These are phyloP conservation scores for Boeremia lycopersici DNA, from an alignment of 2,329 filamentous ascomycete species.

Conservation along the genomic window DNA sequence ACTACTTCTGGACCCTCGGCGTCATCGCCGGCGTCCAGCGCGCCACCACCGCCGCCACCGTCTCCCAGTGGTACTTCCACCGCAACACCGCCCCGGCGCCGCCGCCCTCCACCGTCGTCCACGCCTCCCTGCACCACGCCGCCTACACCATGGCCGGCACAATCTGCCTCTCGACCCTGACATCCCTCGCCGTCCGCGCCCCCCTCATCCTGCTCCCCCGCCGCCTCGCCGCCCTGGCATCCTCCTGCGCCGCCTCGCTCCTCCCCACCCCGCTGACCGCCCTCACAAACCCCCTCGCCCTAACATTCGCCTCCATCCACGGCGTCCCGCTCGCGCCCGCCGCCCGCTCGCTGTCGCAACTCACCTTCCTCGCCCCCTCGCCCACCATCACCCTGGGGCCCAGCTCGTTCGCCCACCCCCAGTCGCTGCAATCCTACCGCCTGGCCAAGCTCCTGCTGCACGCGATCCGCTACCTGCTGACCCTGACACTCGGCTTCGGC, in stretches of 20 bases:
- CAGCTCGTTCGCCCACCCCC: slow-evolving; percentile 54
- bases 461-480: slow-evolving; percentile 89
- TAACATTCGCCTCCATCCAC: slow-evolving; percentile 94
- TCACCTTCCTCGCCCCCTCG: slow-evolving; percentile 77
- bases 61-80: slow-evolving; percentile 99
- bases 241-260: slow-evolving; percentile 76
- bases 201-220: slow-evolving; percentile 84
- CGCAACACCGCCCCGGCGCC: slow-evolving; percentile 80
- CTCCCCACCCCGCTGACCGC: slow-evolving; percentile 84
- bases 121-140: slow-evolving; percentile 81
- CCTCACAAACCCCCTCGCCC: slow-evolving; percentile 85
- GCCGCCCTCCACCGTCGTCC: slow-evolving; percentile 79
- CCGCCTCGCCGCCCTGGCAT: slow-evolving; percentile 70
- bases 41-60: slow-evolving; percentile 89
- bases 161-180: slow-evolving; percentile 83
- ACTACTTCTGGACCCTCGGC: slow-evolving; percentile 94
- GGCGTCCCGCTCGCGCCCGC: slow-evolving; percentile 80
- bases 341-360: slow-evolving; percentile 78
- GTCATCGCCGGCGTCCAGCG: slow-evolving; percentile 88
- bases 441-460: slow-evolving; percentile 91
- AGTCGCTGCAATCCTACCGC: slow-evolving; percentile 89
- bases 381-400: slow-evolving; percentile 70
- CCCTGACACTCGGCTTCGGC: slow-evolving; percentile 85
- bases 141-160: slow-evolving; percentile 88
- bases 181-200: slow-evolving; percentile 80